phyloP scores from a whole-genome alignment of 768 basidiomycete species.

The Rhodotorula toruloides region DNA sequence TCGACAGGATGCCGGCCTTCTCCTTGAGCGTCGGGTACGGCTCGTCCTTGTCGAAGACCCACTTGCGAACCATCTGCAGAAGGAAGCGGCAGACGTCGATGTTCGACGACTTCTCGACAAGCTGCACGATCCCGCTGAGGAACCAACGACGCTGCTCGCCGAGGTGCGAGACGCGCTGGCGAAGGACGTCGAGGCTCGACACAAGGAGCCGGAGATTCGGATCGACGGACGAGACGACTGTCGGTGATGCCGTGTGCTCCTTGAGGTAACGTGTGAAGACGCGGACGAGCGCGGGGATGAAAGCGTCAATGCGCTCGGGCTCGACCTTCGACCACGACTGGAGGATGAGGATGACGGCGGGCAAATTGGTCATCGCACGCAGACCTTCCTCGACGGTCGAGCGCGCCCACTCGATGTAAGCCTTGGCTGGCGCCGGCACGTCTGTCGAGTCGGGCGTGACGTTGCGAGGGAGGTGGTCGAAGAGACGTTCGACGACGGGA shows the following conservation, averaged over 20 bases:
- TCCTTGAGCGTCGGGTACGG: constrained; percentile 86
- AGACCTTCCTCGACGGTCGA: constrained; percentile 71
- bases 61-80: constrained; percentile 76
- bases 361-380: constrained; percentile 64
- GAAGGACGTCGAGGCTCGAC: constrained; percentile 79
- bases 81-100: constrained; percentile 70
- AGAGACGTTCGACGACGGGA: constrained; percentile 41
- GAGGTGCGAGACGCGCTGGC: constrained; percentile 69
- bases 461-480: constrained; percentile 38
- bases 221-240: constrained; percentile 55
- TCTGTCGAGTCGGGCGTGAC: constrained; percentile 20
- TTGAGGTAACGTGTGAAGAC: constrained; percentile 77
- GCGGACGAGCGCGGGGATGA: constrained; percentile 69
- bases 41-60: constrained; percentile 81
- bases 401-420: constrained; percentile 72
- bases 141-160: constrained; percentile 81
- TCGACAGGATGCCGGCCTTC: constrained; percentile 79
- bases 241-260: constrained; percentile 64
- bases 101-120: constrained; percentile 87
- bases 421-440: constrained; percentile 42
- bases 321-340: constrained; percentile 73
- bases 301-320: constrained; percentile 77
- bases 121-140: constrained; percentile 65
- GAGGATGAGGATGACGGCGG: constrained; percentile 78
- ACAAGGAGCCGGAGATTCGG: constrained; percentile 56